These are phyloP conservation scores for Rhodomyrtus tomentosa DNA, from an alignment of 345 rosid species.

Conservation along the genomic window DNA sequence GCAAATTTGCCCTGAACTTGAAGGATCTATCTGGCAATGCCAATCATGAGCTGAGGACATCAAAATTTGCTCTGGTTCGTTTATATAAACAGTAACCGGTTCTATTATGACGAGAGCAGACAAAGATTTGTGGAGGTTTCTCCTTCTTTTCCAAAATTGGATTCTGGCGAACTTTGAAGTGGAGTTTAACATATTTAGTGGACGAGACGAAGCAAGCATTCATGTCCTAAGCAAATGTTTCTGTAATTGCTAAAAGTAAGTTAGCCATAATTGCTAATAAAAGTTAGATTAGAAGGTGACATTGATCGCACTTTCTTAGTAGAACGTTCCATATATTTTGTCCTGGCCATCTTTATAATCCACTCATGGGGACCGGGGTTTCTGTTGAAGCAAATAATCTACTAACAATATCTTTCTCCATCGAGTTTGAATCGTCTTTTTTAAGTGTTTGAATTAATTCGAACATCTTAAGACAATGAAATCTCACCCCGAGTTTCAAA, in stretches of 20 bases:
- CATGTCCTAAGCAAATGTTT: neutral
- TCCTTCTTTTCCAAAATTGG: neutral
- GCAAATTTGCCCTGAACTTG: neutral
- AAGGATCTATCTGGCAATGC: neutral
- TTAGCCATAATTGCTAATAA: neutral
- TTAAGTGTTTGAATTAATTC: neutral
- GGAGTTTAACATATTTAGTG: neutral
- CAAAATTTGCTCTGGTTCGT: neutral
- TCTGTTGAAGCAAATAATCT: neutral
- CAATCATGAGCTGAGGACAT: neutral
- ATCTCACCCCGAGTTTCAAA: neutral
- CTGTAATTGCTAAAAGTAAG: neutral
- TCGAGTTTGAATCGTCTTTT: neutral
- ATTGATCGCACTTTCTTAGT: neutral
- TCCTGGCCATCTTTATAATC: neutral
- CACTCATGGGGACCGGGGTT: neutral
- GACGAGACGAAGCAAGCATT: neutral
- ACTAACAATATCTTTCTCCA: neutral
- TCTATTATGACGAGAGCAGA: neutral
- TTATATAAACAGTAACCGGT: neutral
- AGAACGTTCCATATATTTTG: neutral
- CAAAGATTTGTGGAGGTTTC: neutral
- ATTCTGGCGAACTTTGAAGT: neutral
- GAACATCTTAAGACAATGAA: neutral
- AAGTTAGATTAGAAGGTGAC: neutral